A percentile compares a stretch with the other conserved stretches of the same genome.
These are phyloP conservation scores for Thamnidium elegans DNA, from an alignment of 192 early-diverging fungal genomes.

Conservation along the genomic window DNA sequence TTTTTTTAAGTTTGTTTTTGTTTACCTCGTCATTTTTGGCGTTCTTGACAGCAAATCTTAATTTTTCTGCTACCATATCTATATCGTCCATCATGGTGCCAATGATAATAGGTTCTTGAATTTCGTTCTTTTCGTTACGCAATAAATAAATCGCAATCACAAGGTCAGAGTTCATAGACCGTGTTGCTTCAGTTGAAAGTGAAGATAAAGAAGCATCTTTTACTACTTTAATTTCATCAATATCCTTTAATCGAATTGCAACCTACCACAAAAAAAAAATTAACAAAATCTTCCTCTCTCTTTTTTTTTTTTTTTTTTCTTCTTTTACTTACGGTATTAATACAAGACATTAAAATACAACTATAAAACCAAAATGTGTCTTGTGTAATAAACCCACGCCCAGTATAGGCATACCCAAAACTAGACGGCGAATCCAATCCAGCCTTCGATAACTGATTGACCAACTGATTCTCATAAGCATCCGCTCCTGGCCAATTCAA, in stretches of 20 bases:
- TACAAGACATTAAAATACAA: conserved; percentile 59
- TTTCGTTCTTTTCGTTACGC: not conserved
- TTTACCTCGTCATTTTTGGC: conserved; percentile 26
- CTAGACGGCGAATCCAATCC: conserved; percentile 15
- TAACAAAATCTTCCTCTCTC: not conserved
- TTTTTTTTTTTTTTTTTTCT: too few relatives aligned
- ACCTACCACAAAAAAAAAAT: conserved; percentile 28
- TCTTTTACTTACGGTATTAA: conserved; percentile 43
- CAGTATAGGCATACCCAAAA: conserved; percentile 44
- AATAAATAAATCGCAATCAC: conserved; percentile 19
- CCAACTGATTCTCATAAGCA: conserved; percentile 19
- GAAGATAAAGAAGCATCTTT: conserved; percentile 21
- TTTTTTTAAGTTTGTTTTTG: too few relatives aligned
- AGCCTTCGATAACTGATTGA: not conserved
- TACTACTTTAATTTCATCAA: conserved; percentile 33
- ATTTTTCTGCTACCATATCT: conserved; percentile 28
- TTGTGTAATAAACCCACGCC: conserved; percentile 60
- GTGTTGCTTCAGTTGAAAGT: not conserved
- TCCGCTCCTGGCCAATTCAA: conserved; percentile 2
- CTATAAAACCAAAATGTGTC: conserved; percentile 61
- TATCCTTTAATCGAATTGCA: conserved; percentile 45
- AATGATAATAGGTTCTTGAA: conserved; percentile 26
- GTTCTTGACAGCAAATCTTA: conserved; percentile 30
- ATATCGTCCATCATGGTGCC: conserved; percentile 29
- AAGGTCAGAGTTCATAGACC: conserved; percentile 17